Evolutionary conservation across 805 yeast species (phyloP), one percentile per base, ranked within the genome.

Genomic region (Teunomyces barrocoloradensis): DNA sequence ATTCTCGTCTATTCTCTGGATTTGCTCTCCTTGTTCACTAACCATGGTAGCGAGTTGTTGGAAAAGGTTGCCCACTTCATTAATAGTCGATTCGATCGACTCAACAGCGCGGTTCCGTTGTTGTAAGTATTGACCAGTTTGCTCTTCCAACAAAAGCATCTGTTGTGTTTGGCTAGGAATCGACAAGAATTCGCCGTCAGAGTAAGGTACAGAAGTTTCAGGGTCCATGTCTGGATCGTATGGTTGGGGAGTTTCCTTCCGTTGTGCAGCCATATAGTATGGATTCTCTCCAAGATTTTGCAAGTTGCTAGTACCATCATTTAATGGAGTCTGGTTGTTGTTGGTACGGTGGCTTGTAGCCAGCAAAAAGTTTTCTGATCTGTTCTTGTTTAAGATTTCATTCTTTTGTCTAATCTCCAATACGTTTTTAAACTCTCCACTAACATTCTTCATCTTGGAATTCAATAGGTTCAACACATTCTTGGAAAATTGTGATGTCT

Each of bases 11-110:
- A 94, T 94, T 61, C 98, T 76, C 66, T 92, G 98, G 48, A 94
- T 92, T 12, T 87, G 87, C 58, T 94, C 99, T 35, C 98, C 92
- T 68, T 94, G 99, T 65, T 94, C 98, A 52, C 88, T 90, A 6
- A 94, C 97, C 98, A 94, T 92, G 1, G 96, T 86, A 4, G 98
- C 96, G 57, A 94, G 75, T 67, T 94, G 99, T 58, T 88, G 92
- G 71, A 94, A 94, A 50, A 94, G 75, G 43, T 87, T 86, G 37
- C 99, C 99, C 42, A 94, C 96, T 66, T 94, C 98, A 60, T 92
- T 92, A 51, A 94, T 94, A 0, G 99, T 94, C n/a, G 89, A 79
- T 64, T 94, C 99, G 43, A 94, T 94, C 0, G 97, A 89, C 62
- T 92, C 98, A 44, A 94, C 97, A 0, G 99, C 99, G 40, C 84